Evolutionary conservation across 106 monocot species (phyloP), one percentile per base, ranked within the genome.

Genomic region (Acanthochlamys bracteata): DNA sequence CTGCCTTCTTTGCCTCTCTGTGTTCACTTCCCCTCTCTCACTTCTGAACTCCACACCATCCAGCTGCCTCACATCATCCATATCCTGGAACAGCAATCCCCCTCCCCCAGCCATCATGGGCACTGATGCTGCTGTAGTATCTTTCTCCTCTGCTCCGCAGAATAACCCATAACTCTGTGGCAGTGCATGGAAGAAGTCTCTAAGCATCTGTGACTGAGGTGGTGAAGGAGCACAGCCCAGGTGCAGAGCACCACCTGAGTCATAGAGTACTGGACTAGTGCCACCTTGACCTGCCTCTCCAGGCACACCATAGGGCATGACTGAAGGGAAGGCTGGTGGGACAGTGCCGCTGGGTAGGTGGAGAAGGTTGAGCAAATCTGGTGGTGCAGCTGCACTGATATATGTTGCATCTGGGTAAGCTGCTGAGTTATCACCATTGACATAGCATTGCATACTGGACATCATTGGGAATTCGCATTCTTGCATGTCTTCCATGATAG

Each of bases 1-100:
- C 39, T 76, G 71, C 67, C 89, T 82, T 64, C 89, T 79, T 42
- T 90, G 85, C 69, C 71, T 85, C 79, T 90, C 85, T 10, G 85
- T 85, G 46, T 61, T 66, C 59, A 76, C 79, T n/a, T 66, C 77
- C 51, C 61, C 58, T 13, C 63, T 69, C 10, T 77, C 67, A 59
- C 79, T 85, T 64, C 82, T 73, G 39, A 61, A 77, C 21, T 87
- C 90, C 26, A 80, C 62, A 45, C 66, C 76, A 58, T 80, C 73
- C 67, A 79, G 73, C 55, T 71, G 59, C 59, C 73, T 71, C 10
- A 4, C 10, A 23, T 71, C 83, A 53, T 80, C 76, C 23, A 66
- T 70, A 59, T 84, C 84, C 20, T 71, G 70, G 59, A 87, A 77
- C 17, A 72, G 40, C 49, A 49, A 42, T 60, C 49, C 24, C 51